Base-by-base conservation (phyloP, 2,329 filamentous ascomycete genomes). In the Aspergillus caelatus region DNA sequence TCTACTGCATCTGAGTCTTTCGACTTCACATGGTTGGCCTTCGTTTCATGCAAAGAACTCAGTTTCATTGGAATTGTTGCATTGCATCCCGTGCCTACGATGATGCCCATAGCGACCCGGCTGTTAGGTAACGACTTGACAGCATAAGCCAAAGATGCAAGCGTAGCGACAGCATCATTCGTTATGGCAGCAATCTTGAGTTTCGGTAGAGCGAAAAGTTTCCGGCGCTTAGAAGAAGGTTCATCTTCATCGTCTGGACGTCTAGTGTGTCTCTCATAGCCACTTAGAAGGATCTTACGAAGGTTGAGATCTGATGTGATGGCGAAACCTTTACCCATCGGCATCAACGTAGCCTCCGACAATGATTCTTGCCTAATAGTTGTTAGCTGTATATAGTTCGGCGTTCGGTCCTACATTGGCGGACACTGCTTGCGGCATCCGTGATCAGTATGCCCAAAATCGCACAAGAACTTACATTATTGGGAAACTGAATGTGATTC, bases 61-160 rank as follows among this genome's bases (percentile, higher is more conserved):
- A 90, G 79, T 68, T 84, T 86, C 75, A 95, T 85, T 0, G 91
- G 88, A 46, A 94, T 88, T 1, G 92, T 94, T 2, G 92, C 91
- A 71, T 94, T 94, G 72, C 89, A 90, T 4, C 92, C 92, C 0
- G 91, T 94, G 12, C 91, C 92, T 41, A 93, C 89, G 65, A 95
- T 94, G 23, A 94, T 83, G 6, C 90, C 91, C 90, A 94, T 94
- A 32, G 85, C 86, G 3, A 91, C 89, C 65, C 89, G 87, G 65
- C 87, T 89, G 62, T 86, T 84, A 0, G 81, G 79, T 16, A 84
- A 79, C 21, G 86, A 86, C 67, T 88, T 87, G 59, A 89, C 88
- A 61, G 88, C 85, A 75, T 93, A 93, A 36, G 92, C 88, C 67
- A 93, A 88, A 0, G 91, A 93, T 41, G 92, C 87, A 28, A 94